Evolutionary conservation across 345 rosid genomes (phyloP).

Genomic region (Populus euphratica): DNA sequence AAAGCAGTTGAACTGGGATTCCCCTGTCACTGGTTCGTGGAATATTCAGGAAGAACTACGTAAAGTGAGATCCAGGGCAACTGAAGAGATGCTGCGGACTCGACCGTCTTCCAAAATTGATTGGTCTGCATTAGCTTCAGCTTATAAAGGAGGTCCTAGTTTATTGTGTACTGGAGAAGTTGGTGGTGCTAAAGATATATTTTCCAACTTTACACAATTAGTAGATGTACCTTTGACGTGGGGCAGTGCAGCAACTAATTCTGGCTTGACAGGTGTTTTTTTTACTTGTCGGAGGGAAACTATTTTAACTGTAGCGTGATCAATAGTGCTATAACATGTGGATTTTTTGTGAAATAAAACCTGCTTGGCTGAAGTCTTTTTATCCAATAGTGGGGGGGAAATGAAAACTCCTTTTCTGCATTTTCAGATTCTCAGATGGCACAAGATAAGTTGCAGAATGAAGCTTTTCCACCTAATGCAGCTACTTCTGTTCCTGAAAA

Average conservation of each 20-base stretch:
- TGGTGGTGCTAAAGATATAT: constrained; percentile 28
- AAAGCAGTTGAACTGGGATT: constrained; percentile 55
- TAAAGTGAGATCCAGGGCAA: constrained; percentile 82
- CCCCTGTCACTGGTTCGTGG: constrained; percentile 59
- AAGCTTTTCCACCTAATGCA: constrained; percentile 16
- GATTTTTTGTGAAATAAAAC: background rate
- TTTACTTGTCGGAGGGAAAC: constrained; percentile 11
- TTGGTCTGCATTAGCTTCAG: constrained; percentile 45
- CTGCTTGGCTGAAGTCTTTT: background rate
- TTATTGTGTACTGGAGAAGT: constrained; percentile 19
- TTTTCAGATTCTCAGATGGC: constrained; percentile 20
- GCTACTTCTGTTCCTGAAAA: constrained; percentile 24
- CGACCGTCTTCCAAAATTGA: constrained; percentile 41
- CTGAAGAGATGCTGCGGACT: constrained; percentile 69
- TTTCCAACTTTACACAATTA: constrained; percentile 20
- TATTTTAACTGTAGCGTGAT: background rate
- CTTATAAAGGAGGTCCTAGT: constrained; percentile 28
- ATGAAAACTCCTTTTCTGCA: constrained; percentile 6
- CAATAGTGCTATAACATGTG: background rate
- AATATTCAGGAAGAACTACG: constrained; percentile 82
- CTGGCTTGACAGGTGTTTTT: constrained; percentile 26
- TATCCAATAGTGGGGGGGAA: background rate
- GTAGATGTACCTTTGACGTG: constrained; percentile 35
- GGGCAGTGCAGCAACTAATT: constrained; percentile 22
- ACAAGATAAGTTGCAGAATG: constrained; percentile 20